Conservation (phyloP, 2,329 filamentous ascomycete genomes). For the Sclerotinia trifoliorum region DNA sequence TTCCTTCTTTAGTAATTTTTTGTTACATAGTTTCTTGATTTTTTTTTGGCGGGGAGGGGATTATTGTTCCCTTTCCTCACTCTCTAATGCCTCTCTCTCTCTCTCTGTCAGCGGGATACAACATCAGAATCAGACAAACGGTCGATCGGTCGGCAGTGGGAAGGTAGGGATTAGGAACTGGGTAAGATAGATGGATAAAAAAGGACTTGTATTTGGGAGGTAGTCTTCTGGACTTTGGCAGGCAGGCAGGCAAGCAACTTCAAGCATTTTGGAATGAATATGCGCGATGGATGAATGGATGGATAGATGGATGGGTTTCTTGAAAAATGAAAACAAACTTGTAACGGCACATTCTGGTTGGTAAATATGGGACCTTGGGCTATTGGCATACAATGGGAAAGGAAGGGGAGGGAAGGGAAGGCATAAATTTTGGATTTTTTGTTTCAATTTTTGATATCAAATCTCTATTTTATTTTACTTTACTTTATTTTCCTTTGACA, state of each 20-base stretch:
- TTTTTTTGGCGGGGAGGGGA: background rate
- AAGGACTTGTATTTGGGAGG: background rate
- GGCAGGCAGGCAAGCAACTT: background rate
- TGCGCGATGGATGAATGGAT: background rate
- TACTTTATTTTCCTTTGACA: background rate
- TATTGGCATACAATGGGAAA: background rate
- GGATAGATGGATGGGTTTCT: background rate
- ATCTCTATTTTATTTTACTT: background rate
- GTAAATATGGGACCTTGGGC: constrained; percentile 10
- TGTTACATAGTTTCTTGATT: background rate
- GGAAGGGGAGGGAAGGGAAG: background rate
- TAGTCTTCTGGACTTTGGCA: background rate
- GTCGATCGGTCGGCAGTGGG: background rate
- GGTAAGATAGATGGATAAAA: constrained; percentile 1
- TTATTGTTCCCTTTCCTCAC: background rate
- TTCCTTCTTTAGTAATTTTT: background rate
- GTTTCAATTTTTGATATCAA: background rate
- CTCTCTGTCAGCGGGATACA: constrained; percentile 3
- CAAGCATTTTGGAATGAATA: constrained; percentile 6
- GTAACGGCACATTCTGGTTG: background rate
- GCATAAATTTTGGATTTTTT: background rate
- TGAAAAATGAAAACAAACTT: background rate
- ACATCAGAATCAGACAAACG: background rate
- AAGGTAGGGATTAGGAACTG: background rate
- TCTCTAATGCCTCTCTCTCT: background rate